phyloP scores from a whole-genome alignment of 208 protist genomes.

The Porcisia deanei region DNA sequence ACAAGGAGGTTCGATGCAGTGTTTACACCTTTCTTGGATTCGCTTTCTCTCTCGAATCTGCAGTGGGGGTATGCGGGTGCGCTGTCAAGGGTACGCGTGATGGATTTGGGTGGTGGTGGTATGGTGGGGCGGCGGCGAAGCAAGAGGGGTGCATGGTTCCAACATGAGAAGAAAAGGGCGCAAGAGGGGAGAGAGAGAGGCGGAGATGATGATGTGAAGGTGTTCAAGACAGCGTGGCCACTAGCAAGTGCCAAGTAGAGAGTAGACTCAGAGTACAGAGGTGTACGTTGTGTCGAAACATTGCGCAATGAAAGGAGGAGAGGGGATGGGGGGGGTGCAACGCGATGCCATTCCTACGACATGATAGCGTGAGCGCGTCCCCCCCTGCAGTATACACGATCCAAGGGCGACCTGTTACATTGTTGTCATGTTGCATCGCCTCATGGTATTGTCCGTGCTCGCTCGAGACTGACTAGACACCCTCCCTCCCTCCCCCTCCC shows the following conservation, averaged over 20 bases:
- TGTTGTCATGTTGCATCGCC: not conserved
- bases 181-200: not conserved
- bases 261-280: not conserved
- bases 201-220: not conserved
- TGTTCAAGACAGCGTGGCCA: not conserved
- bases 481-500: not conserved
- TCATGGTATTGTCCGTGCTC: not conserved
- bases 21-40: not conserved
- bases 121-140: not conserved
- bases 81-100: not conserved
- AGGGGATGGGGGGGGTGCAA: not conserved
- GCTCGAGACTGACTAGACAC: not conserved
- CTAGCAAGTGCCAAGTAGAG: not conserved
- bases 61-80: not conserved
- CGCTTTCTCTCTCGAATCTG: not conserved
- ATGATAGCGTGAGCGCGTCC: not conserved
- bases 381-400: not conserved
- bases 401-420: not conserved
- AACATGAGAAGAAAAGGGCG: not conserved
- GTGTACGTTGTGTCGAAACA: not conserved
- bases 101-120: not conserved
- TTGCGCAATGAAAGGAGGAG: not conserved
- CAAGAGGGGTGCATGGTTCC: not conserved
- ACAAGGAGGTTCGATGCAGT: not conserved
- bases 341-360: not conserved